Conservation (phyloP, 2,329 filamentous ascomycete species). For the Drechslera avenae region DNA sequence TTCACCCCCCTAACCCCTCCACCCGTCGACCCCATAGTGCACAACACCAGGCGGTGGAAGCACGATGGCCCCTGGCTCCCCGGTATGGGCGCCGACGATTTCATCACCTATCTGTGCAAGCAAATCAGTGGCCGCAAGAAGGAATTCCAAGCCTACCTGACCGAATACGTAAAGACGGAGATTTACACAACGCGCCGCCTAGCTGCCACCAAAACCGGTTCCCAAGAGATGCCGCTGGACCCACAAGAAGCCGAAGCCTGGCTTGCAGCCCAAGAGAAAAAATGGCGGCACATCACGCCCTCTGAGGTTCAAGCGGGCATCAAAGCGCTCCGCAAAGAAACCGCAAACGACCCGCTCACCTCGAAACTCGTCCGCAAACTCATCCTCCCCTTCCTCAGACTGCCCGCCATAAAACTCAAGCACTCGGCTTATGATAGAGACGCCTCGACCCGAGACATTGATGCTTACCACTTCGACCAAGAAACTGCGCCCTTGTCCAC, state of each 20-base stretch:
- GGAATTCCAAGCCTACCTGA: conserved; percentile 40
- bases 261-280: conserved; percentile 24
- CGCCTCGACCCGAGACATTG: conserved; percentile 37
- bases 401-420: conserved; percentile 52
- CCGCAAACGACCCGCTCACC: conserved; percentile 53
- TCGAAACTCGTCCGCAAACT: conserved; percentile 57
- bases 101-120: conserved; percentile 56
- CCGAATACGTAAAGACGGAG: conserved; percentile 40
- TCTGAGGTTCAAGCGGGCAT: conserved; percentile 36
- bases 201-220: conserved; percentile 20
- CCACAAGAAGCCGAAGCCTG: conserved; percentile 28
- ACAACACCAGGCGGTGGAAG: conserved; percentile 56
- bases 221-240: conserved; percentile 27
- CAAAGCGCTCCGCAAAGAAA: conserved; percentile 53
- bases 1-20: conserved; percentile 31
- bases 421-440: conserved; percentile 19
- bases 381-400: conserved; percentile 62
- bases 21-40: conserved; percentile 27
- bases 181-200: conserved; percentile 38
- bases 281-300: conserved; percentile 35
- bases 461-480: conserved; percentile 34
- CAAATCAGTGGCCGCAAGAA: conserved; percentile 47
- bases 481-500: conserved; percentile 58
- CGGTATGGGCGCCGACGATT: conserved; percentile 61
- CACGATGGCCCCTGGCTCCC: conserved; percentile 64